phyloP scores from a whole-genome alignment of 371 early-diverging fungal species.

The Batkoa obscura region DNA sequence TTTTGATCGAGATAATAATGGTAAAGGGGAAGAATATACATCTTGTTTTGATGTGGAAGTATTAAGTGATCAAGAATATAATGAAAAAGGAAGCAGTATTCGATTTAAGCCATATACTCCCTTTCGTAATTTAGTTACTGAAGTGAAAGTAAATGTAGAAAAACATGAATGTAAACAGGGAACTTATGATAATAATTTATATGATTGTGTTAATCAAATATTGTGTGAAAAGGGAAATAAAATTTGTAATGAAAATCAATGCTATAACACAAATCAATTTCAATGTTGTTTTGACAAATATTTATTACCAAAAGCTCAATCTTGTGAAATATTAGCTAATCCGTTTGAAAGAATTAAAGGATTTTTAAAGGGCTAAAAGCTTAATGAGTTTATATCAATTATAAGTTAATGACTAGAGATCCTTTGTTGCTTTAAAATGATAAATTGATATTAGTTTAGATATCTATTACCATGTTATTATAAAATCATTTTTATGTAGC shows the following conservation, averaged over 20 bases:
- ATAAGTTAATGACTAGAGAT: too few relatives aligned
- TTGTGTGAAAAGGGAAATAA: neutral
- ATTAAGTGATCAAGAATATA: neutral
- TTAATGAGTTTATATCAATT: too few relatives aligned
- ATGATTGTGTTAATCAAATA: neutral
- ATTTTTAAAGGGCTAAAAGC: neutral
- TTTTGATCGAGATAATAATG: constrained; percentile 11
- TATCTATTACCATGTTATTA: too few relatives aligned
- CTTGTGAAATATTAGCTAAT: neutral
- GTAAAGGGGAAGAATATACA: constrained; percentile 15
- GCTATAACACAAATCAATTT: neutral
- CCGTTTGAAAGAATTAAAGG: neutral
- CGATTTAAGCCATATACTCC: neutral
- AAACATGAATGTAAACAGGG: neutral
- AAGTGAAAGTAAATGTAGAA: neutral
- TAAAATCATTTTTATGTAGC: too few relatives aligned
- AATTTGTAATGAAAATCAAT: neutral
- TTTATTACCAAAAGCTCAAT: neutral
- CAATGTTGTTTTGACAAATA: constrained; percentile 1
- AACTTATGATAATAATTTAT: neutral
- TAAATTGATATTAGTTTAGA: too few relatives aligned
- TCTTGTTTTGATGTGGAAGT: constrained; percentile 16
- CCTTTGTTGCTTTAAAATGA: too few relatives aligned
- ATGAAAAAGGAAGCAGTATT: neutral
- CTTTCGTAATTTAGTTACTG: neutral